Evolutionary conservation across 352 stramenopile genomes (phyloP), one percentile per base, ranked within the genome.

Genomic region (Plasmopara viticola): DNA sequence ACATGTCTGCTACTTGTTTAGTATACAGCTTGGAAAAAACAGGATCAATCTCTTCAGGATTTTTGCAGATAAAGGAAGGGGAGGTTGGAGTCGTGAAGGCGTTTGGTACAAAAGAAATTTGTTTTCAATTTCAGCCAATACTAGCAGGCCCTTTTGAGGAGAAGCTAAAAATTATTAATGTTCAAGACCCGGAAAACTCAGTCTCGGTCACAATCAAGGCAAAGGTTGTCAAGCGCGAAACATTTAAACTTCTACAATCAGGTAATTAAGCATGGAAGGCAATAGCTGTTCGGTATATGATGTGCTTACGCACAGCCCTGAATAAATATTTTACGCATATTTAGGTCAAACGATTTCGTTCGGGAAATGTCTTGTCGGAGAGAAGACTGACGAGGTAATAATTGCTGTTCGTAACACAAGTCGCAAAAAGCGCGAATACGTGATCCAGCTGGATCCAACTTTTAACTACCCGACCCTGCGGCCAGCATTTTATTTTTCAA

Each of bases 1-100:
- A 95, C 43, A 91, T 88, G 77, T 92, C 83, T 15, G 72, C 83
- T 9, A 86, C 90, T 12, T 84, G 83, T 9, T 54, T 95, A 13
- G 72, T 94, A 12, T 95, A 94, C 50, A 90, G 68, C 49, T 81
- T 94, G 9, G 85, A 94, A 48, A 95, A 95, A 60, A 95, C 85
- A 2, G 85, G 85, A 2, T 94, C 82, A n/a, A 95, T 95, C 58
- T 95, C 85, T 20, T 95, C 85, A 5, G 83, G 74, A 0, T 95
- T 95, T 45, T 54, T 95, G 20, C 80, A 93, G 45, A 94, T 95
- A 48, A 94, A 95, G 53, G 82, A 94, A 56, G 85, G 85, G 31
- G 76, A 93, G 20, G 60, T 89, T 45, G 85, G 85, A 49, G 84
- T 95, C 13, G 84, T 95, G 10, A 93, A 94, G 45, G 66, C 75